Evolutionary conservation across 2,329 filamentous ascomycete genomes (phyloP), one percentile per base, ranked within the genome.

Genomic region (Pestalotiopsis sp.): DNA sequence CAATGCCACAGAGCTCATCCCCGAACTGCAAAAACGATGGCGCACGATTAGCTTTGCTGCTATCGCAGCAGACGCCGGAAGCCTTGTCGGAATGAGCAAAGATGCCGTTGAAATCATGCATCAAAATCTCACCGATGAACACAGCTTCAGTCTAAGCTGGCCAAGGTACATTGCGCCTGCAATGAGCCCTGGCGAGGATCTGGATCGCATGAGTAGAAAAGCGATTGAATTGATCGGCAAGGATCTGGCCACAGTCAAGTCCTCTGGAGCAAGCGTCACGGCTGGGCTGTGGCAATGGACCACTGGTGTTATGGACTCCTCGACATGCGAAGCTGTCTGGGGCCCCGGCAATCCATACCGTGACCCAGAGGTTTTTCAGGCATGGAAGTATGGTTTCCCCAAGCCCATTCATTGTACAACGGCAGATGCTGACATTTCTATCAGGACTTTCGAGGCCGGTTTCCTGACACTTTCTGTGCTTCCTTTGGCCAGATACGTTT

Each of bases 331-430:
- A 45, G 72, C 75, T 11, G 68, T 76, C 23, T 77, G 70, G 62
- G 75, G 76, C 0, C 74, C 74, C 0, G 13, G 73, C 13, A 78
- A 77, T 60, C 75, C 75, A 3, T 75, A 71, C 49, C 71, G 72
- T 14, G 73, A 77, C 36, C 61, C 72, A 14, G 63, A 20, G 0
- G 63, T 76, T 2, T 72, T 61, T 14, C 58, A 72, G 1, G 75
- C 74, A 9, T 77, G 73, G 74, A 72, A 68, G 70, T 72, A 38
- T 36, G 59, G 1, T 39, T 61, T 4, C 2, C 12, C n/a, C 9
- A 7, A 39, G 38, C 41, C 41, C 13, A 31, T 27, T 13, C 2
- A 31, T 59, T 27, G 13, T 59, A 11, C 1, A n/a, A 13, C 2
- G 12, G 27, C 20, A 13, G 17, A 36, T 61, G 4, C 23, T 58